These are phyloP conservation scores for Hypsizygus ulmarius DNA, from an alignment of 1,284 basidiomycete species.

Conservation along the genomic window DNA sequence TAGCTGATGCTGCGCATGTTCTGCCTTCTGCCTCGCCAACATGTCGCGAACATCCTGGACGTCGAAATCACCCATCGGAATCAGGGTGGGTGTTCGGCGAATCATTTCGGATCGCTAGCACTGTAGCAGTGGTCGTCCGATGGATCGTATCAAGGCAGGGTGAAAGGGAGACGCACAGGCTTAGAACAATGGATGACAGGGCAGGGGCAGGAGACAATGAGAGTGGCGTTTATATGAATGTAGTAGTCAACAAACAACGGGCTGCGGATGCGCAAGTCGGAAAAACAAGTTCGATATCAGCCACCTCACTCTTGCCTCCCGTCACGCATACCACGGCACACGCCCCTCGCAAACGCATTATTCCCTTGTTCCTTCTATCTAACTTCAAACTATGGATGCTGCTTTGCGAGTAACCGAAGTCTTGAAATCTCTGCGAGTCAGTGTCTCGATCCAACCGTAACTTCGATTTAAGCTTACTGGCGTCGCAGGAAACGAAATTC, in stretches of 20 bases:
- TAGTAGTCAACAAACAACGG: background rate
- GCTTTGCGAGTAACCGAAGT: slow-evolving; percentile 63
- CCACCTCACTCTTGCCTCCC: slow-evolving; percentile 14
- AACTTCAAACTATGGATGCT: slow-evolving; percentile 49
- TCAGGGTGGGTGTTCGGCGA: slow-evolving; percentile 69
- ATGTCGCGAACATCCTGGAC: slow-evolving; percentile 71
- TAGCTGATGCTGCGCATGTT: slow-evolving; percentile 37
- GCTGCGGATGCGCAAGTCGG: slow-evolving; percentile 22
- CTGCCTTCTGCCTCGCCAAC: slow-evolving; percentile 52
- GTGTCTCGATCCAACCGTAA: slow-evolving; percentile 22
- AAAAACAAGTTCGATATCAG: slow-evolving; percentile 7
- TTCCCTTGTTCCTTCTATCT: slow-evolving; percentile 8
- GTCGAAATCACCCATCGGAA: slow-evolving; percentile 69
- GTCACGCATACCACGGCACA: slow-evolving; percentile 10
- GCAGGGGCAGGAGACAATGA: background rate
- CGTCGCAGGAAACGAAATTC: slow-evolving; percentile 74
- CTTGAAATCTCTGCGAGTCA: slow-evolving; percentile 70
- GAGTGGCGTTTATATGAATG: too few species aligned
- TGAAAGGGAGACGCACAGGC: slow-evolving; percentile 7
- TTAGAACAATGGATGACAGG: slow-evolving; percentile 11
- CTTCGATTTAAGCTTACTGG: background rate
- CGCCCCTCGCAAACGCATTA: slow-evolving; percentile 12
- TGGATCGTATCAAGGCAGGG: background rate
- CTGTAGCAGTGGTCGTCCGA: slow-evolving; percentile 3
- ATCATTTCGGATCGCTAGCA: slow-evolving; percentile 50